Conservation (phyloP, 495 filamentous ascomycete genomes). For the Platismatia glauca region DNA sequence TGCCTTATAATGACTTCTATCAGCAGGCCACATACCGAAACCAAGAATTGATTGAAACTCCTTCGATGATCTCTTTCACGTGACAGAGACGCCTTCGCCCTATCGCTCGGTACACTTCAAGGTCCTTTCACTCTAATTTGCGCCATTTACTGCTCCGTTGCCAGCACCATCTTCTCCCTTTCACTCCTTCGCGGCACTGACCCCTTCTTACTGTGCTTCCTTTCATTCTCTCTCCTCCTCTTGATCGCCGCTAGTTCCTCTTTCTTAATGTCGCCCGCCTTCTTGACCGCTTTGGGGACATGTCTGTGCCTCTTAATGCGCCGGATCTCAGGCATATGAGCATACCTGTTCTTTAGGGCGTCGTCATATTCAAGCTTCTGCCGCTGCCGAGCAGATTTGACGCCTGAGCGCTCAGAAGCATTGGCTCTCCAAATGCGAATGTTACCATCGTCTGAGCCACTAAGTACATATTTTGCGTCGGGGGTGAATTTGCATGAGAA, state of each 20-base stretch:
- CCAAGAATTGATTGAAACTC: background rate
- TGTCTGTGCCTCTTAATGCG: constrained; percentile 87
- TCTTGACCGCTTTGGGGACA: constrained; percentile 90
- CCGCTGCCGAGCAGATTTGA: constrained; percentile 75
- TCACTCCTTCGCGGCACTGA: constrained; percentile 65
- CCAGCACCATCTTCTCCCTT: constrained; percentile 88
- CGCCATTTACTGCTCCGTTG: constrained; percentile 40
- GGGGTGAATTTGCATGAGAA: constrained; percentile 79
- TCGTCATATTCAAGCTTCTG: constrained; percentile 89
- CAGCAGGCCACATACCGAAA: background rate
- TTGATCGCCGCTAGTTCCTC: constrained; percentile 83
- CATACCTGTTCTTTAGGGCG: constrained; percentile 71
- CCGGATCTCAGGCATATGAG: constrained; percentile 92
- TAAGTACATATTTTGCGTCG: constrained; percentile 79
- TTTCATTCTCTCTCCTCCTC: constrained; percentile 85
- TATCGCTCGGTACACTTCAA: background rate
- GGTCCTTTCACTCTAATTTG: background rate
- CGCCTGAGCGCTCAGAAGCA: constrained; percentile 74
- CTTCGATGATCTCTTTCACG: background rate
- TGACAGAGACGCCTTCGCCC: background rate
- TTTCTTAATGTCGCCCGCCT: constrained; percentile 91
- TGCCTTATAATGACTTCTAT: background rate
- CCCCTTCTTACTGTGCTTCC: constrained; percentile 76
- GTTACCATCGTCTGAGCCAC: constrained; percentile 87
- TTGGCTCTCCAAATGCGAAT: constrained; percentile 84